Base-by-base conservation (phyloP, 495 filamentous ascomycete species). In the Penicillium goetzii region DNA sequence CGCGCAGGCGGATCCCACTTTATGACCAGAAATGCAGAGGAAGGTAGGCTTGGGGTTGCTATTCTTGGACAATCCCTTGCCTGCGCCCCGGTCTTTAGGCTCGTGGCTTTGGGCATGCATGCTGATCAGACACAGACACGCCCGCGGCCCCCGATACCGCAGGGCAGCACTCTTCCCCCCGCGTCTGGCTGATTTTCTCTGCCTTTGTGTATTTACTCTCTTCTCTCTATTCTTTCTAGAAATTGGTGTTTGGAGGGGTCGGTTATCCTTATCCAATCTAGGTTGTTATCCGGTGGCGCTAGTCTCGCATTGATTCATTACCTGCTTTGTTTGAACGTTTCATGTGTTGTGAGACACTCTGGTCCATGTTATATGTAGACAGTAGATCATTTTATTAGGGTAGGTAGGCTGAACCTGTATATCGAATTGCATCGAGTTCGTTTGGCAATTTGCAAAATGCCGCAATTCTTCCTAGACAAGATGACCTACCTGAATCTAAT, bases 151-250 rank as follows among this genome's bases (percentile, higher is more conserved):
- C 58, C 28, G 28, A 51, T 26, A 38, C 49, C 56, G 38, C 45
- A 34, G 49, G 47, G 60, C 41, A 56, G 53, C 56, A 41, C 51
- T 63, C 21, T 63, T 58, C 53, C 55, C 53, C 10, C 10, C 59
- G 36, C 59, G 15, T 57, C 58, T 47, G 45, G 49, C 38, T 55
- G 56, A 53, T 62, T 65, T 43, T 57, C 30, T 53, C 51, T 55
- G 43, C 47, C 25, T 10, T 30, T 34, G 36, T 66, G 51, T 63
- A 68, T 66, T 58, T 68, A 68, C 57, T 69, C 54, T 65, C 36
- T 65, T 65, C 50, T 56, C 52, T 47, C 43, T 47, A 47, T 47
- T 47, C 43, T 53, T 34, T 34, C n/a, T 57, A 59, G 60, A 55
- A 34, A 36, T 26, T 34, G 64, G 64, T 52, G 56, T 66, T 61